phyloP scores from a whole-genome alignment of 1,139 yeast species.

The Meyerozyma elateridarum region DNA sequence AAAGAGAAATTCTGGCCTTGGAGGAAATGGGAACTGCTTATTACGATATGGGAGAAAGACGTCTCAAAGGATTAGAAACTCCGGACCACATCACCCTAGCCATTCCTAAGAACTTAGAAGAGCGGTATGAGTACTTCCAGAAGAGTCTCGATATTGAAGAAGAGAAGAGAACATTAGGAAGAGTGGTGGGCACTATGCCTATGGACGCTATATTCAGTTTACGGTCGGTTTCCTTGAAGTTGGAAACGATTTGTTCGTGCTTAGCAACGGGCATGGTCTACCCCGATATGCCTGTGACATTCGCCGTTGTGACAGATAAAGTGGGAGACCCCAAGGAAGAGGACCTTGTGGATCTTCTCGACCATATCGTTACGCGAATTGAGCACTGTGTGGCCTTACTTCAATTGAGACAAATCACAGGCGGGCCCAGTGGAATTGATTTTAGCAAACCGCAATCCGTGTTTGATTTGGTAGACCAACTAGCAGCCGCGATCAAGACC shows the following conservation, averaged over 20 bases:
- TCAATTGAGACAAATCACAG: constrained; percentile 31
- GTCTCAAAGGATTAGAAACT: constrained; percentile 89
- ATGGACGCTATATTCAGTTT: constrained; percentile 43
- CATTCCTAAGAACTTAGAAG: constrained; percentile 62
- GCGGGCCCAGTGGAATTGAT: constrained; percentile 19
- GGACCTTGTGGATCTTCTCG: constrained; percentile 47
- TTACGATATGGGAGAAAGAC: constrained; percentile 76
- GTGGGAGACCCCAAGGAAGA: constrained; percentile 22
- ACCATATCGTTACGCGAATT: constrained; percentile 59
- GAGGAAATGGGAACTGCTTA: constrained; percentile 69
- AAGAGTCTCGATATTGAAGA: constrained; percentile 21
- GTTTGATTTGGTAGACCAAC: constrained; percentile 1
- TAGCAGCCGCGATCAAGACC: constrained; percentile 1
- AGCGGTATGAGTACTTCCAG: constrained; percentile 48
- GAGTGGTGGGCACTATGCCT: constrained; percentile 38
- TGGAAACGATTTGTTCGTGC: constrained; percentile 45
- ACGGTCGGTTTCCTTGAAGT: constrained; percentile 42
- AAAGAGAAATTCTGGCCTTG: constrained; percentile 61
- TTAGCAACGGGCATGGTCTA: not conserved
- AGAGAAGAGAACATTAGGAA: constrained; percentile 16
- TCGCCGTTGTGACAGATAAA: constrained; percentile 20
- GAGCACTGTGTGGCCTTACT: constrained; percentile 48
- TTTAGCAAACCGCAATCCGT: constrained; percentile 5
- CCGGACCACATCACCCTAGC: constrained; percentile 82
- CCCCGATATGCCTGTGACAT: not conserved